phyloP scores from a whole-genome alignment of 352 stramenopile species.

The Phytopythium helicoides region DNA sequence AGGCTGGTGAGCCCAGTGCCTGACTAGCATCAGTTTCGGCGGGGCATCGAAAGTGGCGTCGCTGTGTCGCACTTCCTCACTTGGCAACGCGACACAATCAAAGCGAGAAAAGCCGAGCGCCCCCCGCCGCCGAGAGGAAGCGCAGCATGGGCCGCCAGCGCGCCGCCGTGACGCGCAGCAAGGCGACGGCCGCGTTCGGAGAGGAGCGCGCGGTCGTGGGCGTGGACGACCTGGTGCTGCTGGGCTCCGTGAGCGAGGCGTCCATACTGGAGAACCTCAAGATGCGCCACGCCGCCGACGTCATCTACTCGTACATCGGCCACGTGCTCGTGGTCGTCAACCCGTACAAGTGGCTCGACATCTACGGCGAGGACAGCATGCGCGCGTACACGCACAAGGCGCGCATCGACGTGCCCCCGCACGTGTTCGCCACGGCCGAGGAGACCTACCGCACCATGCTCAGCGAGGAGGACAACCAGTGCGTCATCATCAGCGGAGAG shows the following conservation, averaged over 20 bases:
- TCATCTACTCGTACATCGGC: conserved; percentile 89
- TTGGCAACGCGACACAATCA: too few relatives aligned
- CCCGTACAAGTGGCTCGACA: conserved; percentile 90
- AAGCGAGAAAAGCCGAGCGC: too few relatives aligned
- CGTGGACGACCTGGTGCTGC: conserved; percentile 82
- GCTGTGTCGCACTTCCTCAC: too few relatives aligned
- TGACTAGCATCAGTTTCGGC: too few relatives aligned
- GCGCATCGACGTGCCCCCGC: conserved; percentile 83
- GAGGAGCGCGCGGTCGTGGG: conserved; percentile 73
- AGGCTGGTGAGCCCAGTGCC: too few relatives aligned
- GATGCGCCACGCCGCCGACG: conserved; percentile 78
- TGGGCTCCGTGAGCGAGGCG: conserved; percentile 65
- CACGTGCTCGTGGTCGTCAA: conserved; percentile 88
- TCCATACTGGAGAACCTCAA: conserved; percentile 90
- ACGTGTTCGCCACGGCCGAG: conserved; percentile 86
- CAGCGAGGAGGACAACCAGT: conserved; percentile 88
- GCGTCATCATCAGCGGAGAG: conserved; percentile 88
- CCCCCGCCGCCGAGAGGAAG: too few relatives aligned
- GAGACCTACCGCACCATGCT: conserved; percentile 88
- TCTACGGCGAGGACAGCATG: conserved; percentile 85
- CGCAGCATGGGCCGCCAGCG: conserved; percentile 36
- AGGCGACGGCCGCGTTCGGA: conserved; percentile 24
- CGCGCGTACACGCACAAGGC: conserved; percentile 79
- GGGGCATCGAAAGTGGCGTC: too few relatives aligned
- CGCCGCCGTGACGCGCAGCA: conserved; percentile 7